phyloP scores from a whole-genome alignment of 805 yeast genomes.

The Ogataea sp. region DNA sequence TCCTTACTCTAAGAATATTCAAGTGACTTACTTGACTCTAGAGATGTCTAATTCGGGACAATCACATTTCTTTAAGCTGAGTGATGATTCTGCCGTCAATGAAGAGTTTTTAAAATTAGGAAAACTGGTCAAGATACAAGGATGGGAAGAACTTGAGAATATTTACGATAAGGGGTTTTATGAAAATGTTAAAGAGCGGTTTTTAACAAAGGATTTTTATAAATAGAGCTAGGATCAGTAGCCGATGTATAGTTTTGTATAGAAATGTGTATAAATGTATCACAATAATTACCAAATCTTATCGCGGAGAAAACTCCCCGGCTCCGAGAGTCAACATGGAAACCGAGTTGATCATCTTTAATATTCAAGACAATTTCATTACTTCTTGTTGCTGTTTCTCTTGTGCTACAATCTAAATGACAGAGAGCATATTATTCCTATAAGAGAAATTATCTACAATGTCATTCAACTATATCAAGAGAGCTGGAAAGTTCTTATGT shows the following conservation, averaged over 20 bases:
- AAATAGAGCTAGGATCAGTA: background rate
- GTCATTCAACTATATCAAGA: constrained; percentile 35
- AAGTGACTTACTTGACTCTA: background rate
- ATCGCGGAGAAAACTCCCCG: too few relatives aligned
- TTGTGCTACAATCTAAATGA: too few relatives aligned
- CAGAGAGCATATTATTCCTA: too few relatives aligned
- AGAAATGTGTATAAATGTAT: background rate
- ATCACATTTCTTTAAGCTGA: background rate
- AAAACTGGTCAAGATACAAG: constrained; percentile 12
- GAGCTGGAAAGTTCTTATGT: constrained; percentile 77
- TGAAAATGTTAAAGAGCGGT: constrained; percentile 29
- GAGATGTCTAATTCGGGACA: background rate
- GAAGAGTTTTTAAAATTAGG: constrained; percentile 4
- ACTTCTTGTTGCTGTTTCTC: too few relatives aligned
- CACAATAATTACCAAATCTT: too few relatives aligned
- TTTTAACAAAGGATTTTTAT: constrained; percentile 14
- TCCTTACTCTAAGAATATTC: background rate
- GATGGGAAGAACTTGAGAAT: constrained; percentile 30
- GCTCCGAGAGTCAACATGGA: too few relatives aligned
- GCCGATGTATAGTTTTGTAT: background rate
- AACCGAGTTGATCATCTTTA: too few relatives aligned
- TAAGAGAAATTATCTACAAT: too few relatives aligned
- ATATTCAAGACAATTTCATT: too few relatives aligned
- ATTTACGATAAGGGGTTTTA: constrained; percentile 43
- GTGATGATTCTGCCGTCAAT: constrained; percentile 2